These are phyloP conservation scores for Aspergillus funiculosus DNA, from an alignment of 495 filamentous ascomycete genomes.

Conservation along the genomic window DNA sequence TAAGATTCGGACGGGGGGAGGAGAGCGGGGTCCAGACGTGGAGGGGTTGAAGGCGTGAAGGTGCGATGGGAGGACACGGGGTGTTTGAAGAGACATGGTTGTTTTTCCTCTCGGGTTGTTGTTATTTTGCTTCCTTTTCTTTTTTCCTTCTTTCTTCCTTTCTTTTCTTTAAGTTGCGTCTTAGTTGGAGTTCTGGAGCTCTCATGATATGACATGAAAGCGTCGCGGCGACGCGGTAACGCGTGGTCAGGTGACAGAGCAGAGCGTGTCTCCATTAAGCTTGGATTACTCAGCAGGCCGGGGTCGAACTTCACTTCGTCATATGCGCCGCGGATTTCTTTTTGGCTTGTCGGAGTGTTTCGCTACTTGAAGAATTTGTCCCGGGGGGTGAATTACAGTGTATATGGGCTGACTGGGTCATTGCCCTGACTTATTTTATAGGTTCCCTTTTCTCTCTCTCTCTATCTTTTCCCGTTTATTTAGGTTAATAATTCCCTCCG, in stretches of 20 bases:
- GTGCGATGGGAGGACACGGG: constrained; percentile 62
- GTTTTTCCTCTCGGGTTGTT: too few species aligned
- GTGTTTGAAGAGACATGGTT: constrained; percentile 53
- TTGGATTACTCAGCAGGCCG: neutral
- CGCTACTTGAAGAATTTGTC: too few species aligned
- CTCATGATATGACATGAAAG: neutral
- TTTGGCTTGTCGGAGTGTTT: too few species aligned
- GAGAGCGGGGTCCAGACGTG: constrained; percentile 28
- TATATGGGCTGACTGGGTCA: too few species aligned
- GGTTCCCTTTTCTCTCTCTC: neutral
- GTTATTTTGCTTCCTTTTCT: constrained; percentile 17
- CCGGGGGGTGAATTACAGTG: too few species aligned
- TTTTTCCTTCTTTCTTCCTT: constrained; percentile 16
- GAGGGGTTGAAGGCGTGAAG: constrained; percentile 58
- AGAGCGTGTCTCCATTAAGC: neutral
- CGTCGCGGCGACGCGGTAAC: constrained; percentile 8
- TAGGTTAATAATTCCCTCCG: neutral
- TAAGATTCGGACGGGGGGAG: constrained; percentile 73
- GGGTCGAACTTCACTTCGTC: too few species aligned
- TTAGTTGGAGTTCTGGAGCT: constrained; percentile 1
- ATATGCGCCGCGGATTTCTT: neutral
- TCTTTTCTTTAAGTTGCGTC: constrained; percentile 19
- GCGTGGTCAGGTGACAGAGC: constrained; percentile 11
- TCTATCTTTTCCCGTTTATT: neutral
- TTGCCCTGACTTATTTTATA: too few species aligned